Evolutionary conservation across 1,284 basidiomycete genomes (phyloP), one percentile per base, ranked within the genome.

Genomic region (Cutaneotrichosporon curvatum): DNA sequence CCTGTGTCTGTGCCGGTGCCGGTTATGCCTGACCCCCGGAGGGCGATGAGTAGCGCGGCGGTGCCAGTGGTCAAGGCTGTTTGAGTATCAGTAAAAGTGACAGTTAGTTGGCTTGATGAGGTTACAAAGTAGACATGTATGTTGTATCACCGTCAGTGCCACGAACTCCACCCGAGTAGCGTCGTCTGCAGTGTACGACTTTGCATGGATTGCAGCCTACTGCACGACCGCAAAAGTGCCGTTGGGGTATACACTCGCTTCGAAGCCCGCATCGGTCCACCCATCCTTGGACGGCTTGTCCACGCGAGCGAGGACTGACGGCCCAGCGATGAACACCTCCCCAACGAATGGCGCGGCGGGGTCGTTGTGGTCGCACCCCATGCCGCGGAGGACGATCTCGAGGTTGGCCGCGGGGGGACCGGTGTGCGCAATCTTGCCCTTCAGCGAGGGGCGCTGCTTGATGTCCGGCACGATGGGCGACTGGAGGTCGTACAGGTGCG

Each of bases 331-430:
- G 55, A 55, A 66, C 9, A 68, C 47, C 15, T 44, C 45, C 9
- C 64, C 65, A 25, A 48, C 28, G 12, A 57, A 46, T 18, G 48
- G 40, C 11, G 46, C 36, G 8, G 36, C 23, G 3, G 37, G 45
- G 37, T 48, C 45, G 31, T 61, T 56, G 9, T 60, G 55, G 32
- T 46, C 44, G 33, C 62, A 57, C 8, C 59, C 56, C 10, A 37
- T 22, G n/a, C 49, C 53, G 32, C 36, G 37, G 32, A 73, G 51
- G 4, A 65, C 2, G 2, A 72, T 58, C 48, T 73, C 71, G 23
- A 71, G 51, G 42, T 72, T 72, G 25, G 40, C 55, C 4, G 61
- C 59, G 4, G 70, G 70, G 4, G 70, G 59, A 19, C 71, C 71
- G 3, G 59, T 51, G 45, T 71, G 67, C 4, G 55, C 51, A 10